Conservation (phyloP, 2,329 filamentous ascomycete species). For the Epichloe scottii region DNA sequence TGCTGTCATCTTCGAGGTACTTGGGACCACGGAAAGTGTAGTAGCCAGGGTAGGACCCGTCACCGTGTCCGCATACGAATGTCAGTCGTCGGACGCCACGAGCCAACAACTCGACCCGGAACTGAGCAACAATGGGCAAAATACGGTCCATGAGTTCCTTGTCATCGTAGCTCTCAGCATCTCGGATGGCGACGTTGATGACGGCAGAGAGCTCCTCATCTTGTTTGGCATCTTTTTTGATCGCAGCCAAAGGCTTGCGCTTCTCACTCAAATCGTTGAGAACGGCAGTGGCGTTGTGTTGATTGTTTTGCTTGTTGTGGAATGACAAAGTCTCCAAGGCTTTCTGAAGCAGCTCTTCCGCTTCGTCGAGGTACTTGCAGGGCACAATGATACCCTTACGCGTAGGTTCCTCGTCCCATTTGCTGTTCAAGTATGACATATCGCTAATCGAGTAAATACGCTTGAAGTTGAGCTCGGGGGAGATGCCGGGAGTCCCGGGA, state of each 20-base stretch:
- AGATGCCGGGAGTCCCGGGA: constrained; percentile 58
- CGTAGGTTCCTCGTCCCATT: constrained; percentile 61
- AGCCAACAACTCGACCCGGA: constrained; percentile 71
- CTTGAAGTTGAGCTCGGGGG: constrained; percentile 49
- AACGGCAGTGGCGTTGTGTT: constrained; percentile 39
- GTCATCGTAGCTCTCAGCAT: constrained; percentile 75
- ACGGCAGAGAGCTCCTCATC: constrained; percentile 80
- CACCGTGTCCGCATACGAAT: constrained; percentile 90
- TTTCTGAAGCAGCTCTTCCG: constrained; percentile 72
- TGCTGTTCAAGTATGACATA: constrained; percentile 74
- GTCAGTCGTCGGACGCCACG: constrained; percentile 81
- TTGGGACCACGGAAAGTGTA: constrained; percentile 92
- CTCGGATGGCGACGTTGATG: constrained; percentile 80
- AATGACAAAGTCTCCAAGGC: constrained; percentile 73
- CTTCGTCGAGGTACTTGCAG: constrained; percentile 86
- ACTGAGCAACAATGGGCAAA: constrained; percentile 59
- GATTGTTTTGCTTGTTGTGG: constrained; percentile 43
- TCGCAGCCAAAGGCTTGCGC: constrained; percentile 37
- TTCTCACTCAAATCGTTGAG: constrained; percentile 64
- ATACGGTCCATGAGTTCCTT: constrained; percentile 69
- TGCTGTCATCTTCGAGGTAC: constrained; percentile 86
- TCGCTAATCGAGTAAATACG: constrained; percentile 92
- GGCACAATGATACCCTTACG: constrained; percentile 92
- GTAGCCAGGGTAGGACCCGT: constrained; percentile 92
- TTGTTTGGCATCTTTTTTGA: constrained; percentile 24